Evolutionary conservation across 768 basidiomycete species (phyloP).

Genomic region (Leccinum incarnatum): DNA sequence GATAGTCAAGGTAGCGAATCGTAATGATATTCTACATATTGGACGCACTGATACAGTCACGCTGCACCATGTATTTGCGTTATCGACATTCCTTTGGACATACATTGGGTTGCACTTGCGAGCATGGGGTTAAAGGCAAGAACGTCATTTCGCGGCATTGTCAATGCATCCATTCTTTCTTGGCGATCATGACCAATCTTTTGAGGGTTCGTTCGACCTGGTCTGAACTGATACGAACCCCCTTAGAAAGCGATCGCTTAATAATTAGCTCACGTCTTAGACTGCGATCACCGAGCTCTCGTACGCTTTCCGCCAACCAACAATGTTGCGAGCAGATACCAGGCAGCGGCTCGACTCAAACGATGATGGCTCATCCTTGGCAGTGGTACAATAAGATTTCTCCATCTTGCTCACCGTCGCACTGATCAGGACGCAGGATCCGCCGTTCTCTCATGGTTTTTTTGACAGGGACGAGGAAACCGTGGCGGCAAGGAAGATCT

Average conservation of each 20-base stretch:
- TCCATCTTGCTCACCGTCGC: neutral
- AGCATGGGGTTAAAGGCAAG: neutral
- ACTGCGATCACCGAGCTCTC: neutral
- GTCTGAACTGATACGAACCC: neutral
- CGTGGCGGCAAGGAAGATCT: constrained; percentile 34
- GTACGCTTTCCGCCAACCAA: neutral
- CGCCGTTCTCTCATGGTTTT: constrained; percentile 30
- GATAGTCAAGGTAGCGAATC: constrained; percentile 27
- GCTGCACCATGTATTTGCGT: constrained; percentile 22
- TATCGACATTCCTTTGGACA: constrained; percentile 26
- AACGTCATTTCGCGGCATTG: neutral
- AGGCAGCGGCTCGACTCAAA: constrained; percentile 1
- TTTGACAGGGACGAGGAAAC: constrained; percentile 30
- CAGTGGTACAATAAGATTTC: constrained; percentile 7
- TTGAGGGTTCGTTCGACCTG: neutral
- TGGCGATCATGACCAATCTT: neutral
- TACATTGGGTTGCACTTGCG: constrained; percentile 2
- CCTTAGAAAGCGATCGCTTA: constrained; percentile 12
- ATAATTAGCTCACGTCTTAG: constrained; percentile 12
- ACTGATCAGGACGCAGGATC: constrained; percentile 18
- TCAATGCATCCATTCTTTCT: neutral
- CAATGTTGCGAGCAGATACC: constrained; percentile 1
- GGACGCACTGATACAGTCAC: constrained; percentile 26
- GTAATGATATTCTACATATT: constrained; percentile 33
- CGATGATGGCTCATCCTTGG: constrained; percentile 1